Evolutionary conservation across 257 asterid genomes (phyloP).

Genomic region (Solanum tarijense): DNA sequence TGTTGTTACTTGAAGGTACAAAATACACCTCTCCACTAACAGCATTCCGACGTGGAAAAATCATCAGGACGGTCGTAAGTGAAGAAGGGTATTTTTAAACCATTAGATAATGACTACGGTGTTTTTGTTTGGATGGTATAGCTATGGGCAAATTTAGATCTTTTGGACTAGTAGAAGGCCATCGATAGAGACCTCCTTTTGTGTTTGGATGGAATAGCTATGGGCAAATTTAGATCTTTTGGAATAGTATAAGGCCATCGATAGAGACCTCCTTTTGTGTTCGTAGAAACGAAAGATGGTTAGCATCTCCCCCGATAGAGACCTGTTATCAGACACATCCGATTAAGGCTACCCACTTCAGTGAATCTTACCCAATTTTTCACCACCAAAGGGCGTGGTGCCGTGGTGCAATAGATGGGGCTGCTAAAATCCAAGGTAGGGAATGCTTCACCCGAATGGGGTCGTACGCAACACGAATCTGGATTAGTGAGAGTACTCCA

Average conservation of each 20-base stretch:
- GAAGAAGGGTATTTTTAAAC: neutral
- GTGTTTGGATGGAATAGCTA: neutral
- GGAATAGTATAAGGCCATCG: neutral
- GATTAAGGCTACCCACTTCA: neutral
- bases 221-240: too few species aligned
- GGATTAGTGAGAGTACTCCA: neutral
- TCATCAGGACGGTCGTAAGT: fast-evolving
- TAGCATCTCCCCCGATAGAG: neutral
- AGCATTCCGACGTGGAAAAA: too few species aligned
- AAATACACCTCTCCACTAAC: too few species aligned
- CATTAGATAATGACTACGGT: neutral
- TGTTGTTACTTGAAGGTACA: neutral
- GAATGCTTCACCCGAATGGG: neutral
- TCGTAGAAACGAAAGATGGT: neutral
- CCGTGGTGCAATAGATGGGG: neutral
- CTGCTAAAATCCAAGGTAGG: neutral
- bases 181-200: neutral
- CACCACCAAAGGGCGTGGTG: neutral
- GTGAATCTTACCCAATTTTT: neutral
- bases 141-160: neutral
- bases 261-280: neutral
- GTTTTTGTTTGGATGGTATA: too few species aligned
- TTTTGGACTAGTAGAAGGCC: neutral
- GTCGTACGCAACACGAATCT: fast-evolving
- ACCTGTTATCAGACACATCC: neutral